These are phyloP conservation scores for Ammopiptanthus mongolicus DNA, from an alignment of 306 rosid species.

Conservation along the genomic window DNA sequence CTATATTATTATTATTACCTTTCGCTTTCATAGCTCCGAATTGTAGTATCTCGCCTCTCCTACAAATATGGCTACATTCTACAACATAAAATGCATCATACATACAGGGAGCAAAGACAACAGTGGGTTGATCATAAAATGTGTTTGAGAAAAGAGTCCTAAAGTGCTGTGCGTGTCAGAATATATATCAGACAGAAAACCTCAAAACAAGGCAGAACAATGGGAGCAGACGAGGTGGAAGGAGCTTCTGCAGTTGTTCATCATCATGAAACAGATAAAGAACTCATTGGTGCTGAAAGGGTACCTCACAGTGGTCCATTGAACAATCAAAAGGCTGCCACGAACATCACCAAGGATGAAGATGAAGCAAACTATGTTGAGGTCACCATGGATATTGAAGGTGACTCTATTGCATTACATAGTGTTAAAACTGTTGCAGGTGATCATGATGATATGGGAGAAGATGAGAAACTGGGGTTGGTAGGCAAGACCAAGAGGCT, in stretches of 20 bases:
- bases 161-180: neutral
- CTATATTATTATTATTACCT: too few species aligned
- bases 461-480: conserved; percentile 26
- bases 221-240: conserved; percentile 18
- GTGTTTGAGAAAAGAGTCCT: conserved; percentile 24
- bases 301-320: conserved; percentile 8
- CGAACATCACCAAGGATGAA: too few species aligned
- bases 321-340: conserved; percentile 24
- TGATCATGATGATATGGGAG: conserved; percentile 2
- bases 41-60: neutral
- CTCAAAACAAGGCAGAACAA: neutral
- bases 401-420: conserved; percentile 41
- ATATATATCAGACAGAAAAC: neutral
- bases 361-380: conserved; percentile 34
- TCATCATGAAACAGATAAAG: conserved; percentile 25
- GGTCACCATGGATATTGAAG: conserved; percentile 43
- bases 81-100: neutral
- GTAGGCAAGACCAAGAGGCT: conserved; percentile 23
- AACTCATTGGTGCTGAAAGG: conserved; percentile 28
- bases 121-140: conserved; percentile 18
- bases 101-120: neutral
- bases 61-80: neutral
- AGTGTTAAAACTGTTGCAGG: conserved; percentile 32
- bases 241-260: conserved; percentile 33
- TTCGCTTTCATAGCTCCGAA: neutral